These are phyloP conservation scores for Cryptococcus sp. DNA, from an alignment of 1,284 basidiomycete genomes.

Conservation along the genomic window DNA sequence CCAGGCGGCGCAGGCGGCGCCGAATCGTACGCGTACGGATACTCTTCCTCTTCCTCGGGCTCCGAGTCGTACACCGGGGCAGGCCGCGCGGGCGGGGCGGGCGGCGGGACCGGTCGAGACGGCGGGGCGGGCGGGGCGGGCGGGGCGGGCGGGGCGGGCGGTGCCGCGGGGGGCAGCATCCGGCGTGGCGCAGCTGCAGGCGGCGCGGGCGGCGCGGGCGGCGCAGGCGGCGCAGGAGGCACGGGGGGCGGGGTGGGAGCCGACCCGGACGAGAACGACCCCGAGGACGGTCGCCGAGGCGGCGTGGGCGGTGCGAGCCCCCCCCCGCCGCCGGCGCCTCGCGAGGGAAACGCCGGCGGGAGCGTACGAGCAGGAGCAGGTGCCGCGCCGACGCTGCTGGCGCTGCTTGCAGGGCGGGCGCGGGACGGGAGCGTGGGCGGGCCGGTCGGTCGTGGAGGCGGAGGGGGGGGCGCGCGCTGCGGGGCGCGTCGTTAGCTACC, in stretches of 20 bases:
- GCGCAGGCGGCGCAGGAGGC: constrained; percentile 22
- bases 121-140: constrained; percentile 14
- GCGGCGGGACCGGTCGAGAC: constrained; percentile 7
- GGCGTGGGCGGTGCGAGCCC: constrained; percentile 24
- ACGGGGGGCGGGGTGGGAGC: constrained; percentile 52
- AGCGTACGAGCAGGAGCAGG: constrained; percentile 27
- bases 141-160: constrained; percentile 14
- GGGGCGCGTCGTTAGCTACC: background rate
- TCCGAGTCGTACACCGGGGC: constrained; percentile 11
- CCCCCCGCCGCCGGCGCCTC: constrained; percentile 1
- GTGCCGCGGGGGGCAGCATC: constrained; percentile 9
- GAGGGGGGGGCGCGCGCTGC: constrained; percentile 47
- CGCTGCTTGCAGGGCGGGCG: constrained; percentile 23
- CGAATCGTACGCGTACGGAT: too few species aligned
- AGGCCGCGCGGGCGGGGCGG: constrained; percentile 19
- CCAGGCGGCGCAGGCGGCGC: constrained; percentile 34
- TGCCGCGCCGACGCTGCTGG: too few species aligned
- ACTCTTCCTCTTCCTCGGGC: constrained; percentile 22
- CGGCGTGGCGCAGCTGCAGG: constrained; percentile 10
- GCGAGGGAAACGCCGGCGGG: constrained; percentile 24
- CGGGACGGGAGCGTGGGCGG: constrained; percentile 39
- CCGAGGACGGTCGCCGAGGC: constrained; percentile 25
- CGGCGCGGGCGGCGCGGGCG: constrained; percentile 21
- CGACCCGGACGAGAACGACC: constrained; percentile 49
- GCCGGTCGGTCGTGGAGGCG: constrained; percentile 43